Conservation (phyloP, 1,284 basidiomycete genomes). For the Phenoliferia sp. region DNA sequence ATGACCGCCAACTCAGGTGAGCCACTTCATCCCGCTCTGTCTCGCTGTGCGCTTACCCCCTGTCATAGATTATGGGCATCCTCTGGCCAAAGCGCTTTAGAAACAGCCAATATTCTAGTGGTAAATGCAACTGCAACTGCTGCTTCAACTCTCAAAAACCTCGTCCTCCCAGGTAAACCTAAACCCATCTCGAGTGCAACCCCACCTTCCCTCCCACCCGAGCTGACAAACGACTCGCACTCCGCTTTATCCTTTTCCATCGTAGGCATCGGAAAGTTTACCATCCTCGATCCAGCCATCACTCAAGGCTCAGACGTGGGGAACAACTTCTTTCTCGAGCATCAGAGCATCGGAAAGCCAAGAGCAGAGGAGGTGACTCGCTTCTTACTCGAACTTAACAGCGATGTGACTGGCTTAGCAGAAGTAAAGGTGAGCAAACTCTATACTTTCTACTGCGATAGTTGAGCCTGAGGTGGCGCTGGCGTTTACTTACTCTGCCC, state of each 20-base stretch:
- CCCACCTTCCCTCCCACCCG: no score
- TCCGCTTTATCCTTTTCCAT: background rate
- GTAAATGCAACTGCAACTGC: constrained; percentile 74
- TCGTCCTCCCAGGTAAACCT: constrained; percentile 72
- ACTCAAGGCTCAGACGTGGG: constrained; percentile 75
- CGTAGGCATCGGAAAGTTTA: constrained; percentile 76
- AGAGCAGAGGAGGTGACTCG: constrained; percentile 75
- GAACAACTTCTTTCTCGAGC: constrained; percentile 91
- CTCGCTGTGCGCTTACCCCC: background rate
- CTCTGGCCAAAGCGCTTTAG: constrained; percentile 85
- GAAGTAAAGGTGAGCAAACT: constrained; percentile 51
- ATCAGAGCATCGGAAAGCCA: constrained; percentile 67
- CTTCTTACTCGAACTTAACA: constrained; percentile 80
- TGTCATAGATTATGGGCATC: constrained; percentile 80
- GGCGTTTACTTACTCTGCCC: no score
- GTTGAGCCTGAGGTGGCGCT: background rate
- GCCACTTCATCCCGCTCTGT: background rate
- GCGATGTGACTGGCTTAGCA: constrained; percentile 69
- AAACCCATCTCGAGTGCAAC: no score
- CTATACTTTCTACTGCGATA: background rate
- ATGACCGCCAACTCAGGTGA: constrained; percentile 85
- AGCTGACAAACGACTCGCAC: background rate
- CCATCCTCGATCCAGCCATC: constrained; percentile 65
- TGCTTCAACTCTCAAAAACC: constrained; percentile 85
- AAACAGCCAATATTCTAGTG: constrained; percentile 75